Evolutionary conservation across 257 asterid species (phyloP).

Genomic region (Solanum bulbocastanum): DNA sequence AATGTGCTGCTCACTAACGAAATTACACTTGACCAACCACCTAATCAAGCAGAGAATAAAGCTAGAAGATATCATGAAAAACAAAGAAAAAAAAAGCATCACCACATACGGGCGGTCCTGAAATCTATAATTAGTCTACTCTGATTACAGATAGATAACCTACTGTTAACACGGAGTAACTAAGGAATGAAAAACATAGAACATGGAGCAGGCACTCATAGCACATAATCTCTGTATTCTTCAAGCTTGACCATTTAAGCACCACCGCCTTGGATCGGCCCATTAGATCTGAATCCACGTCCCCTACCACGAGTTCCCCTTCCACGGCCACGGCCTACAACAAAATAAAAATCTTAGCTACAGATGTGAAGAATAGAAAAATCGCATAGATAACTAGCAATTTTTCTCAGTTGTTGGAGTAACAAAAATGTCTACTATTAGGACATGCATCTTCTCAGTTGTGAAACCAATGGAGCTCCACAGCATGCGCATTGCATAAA

Average conservation of each 20-base stretch:
- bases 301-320: constrained; percentile 74
- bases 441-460: neutral
- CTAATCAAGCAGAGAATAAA: constrained; percentile 16
- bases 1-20: constrained; percentile 57
- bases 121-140: constrained; percentile 29
- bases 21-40: constrained; percentile 30
- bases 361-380: neutral
- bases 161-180: constrained; percentile 1
- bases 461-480: neutral
- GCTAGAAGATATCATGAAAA: neutral
- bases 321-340: constrained; percentile 81
- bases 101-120: constrained; percentile 39
- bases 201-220: constrained; percentile 10
- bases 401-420: neutral
- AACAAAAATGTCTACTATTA: neutral
- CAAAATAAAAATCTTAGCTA: neutral
- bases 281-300: constrained; percentile 51
- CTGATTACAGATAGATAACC: constrained; percentile 20
- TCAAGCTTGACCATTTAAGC: neutral
- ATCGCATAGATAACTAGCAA: neutral
- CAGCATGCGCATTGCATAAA: neutral
- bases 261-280: constrained; percentile 6
- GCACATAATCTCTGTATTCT: constrained; percentile 1
- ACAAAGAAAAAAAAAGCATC: constrained; percentile 26
- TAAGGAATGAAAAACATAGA: neutral